Evolutionary conservation across 1,284 basidiomycete genomes (phyloP), one percentile per base, ranked within the genome.

Genomic region (Marasmius sp.): DNA sequence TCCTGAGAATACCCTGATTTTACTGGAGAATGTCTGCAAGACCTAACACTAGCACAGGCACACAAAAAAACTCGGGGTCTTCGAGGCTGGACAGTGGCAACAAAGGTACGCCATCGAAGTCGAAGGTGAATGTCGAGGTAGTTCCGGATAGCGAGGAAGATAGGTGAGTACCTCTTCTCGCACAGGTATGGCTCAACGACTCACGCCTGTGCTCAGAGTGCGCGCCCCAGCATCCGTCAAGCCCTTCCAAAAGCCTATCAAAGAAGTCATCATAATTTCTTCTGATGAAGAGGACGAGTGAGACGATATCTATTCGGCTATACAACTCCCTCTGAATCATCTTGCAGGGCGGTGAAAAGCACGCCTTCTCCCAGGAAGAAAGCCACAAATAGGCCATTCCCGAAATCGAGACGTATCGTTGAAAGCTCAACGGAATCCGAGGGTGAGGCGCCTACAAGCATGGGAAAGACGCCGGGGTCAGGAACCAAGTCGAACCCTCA

Each of bases 271-370:
- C n/a, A 36, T 20, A 49, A 61, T 67, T 45, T 43, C 20, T 59
- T 36, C 53, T 36, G 60, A 47, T 47, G 60, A 71, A 65, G 70
- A 73, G 58, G 72, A 73, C 52, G 68, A 71, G n/a, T 72, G 74
- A 18, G 36, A 37, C n/a, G n/a, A 6, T 38, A 18, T 6, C 34
- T 54, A 12, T 37, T 36, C 20, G 50, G 4, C 34, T 38, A 18
- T 3, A 1, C 12, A 10, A 54, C 18, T 34, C 11, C 7, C 16
- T 18, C 52, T 54, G 1, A 37, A 6, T 16, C 37, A 18, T 37
- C 14, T 10, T n/a, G 37, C 34, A 54, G 52, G 16, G 34, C 52
- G 2, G 16, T 38, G 34, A 54, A 54, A 36, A 54, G 20, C 20
- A 11, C 36, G 14, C 37, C 52, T 54, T 1, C 9, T n/a, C 12